A percentile compares a stretch with the other conserved stretches of the same genome.
phyloP scores from a whole-genome alignment of 2,329 filamentous ascomycete species.

The Colletotrichum abscissum region DNA sequence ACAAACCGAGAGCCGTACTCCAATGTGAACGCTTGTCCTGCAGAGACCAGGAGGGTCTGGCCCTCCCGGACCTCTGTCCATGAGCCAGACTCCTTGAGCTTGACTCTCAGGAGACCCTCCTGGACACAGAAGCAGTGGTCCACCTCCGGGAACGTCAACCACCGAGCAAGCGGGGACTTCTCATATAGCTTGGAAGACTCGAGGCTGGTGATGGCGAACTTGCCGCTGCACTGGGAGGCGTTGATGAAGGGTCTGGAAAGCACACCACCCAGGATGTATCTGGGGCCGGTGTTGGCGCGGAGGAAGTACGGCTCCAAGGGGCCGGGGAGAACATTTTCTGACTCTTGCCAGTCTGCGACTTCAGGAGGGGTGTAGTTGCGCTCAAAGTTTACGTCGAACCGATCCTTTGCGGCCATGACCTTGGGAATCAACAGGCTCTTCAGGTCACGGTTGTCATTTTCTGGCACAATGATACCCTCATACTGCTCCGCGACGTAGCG shows the following conservation, averaged over 20 bases:
- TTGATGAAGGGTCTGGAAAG: constrained; percentile 60
- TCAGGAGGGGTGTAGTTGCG: constrained; percentile 59
- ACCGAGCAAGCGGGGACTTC: constrained; percentile 46
- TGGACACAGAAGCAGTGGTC: constrained; percentile 64
- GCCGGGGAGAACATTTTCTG: constrained; percentile 53
- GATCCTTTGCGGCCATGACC: constrained; percentile 64
- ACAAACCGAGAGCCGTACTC: constrained; percentile 59
- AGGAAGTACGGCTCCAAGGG: constrained; percentile 60
- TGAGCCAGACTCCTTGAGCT: constrained; percentile 43
- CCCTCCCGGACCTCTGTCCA: constrained; percentile 54
- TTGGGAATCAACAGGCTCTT: constrained; percentile 63
- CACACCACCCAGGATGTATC: constrained; percentile 57
- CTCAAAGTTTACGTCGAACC: constrained; percentile 66
- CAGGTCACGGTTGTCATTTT: constrained; percentile 62
- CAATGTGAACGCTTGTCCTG: constrained; percentile 56
- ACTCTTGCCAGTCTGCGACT: constrained; percentile 53
- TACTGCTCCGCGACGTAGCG: constrained; percentile 66
- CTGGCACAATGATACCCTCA: constrained; percentile 59
- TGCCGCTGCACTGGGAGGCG: constrained; percentile 57
- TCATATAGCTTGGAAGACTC: constrained; percentile 55
- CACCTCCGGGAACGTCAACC: constrained; percentile 55
- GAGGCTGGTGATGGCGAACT: constrained; percentile 65
- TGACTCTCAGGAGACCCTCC: constrained; percentile 58
- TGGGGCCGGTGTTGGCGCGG: constrained; percentile 59
- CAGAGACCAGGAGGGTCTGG: constrained; percentile 60